These are phyloP conservation scores for Tetrastigma voinierianum DNA, from an alignment of 164 flowering plant genomes.

Conservation along the genomic window DNA sequence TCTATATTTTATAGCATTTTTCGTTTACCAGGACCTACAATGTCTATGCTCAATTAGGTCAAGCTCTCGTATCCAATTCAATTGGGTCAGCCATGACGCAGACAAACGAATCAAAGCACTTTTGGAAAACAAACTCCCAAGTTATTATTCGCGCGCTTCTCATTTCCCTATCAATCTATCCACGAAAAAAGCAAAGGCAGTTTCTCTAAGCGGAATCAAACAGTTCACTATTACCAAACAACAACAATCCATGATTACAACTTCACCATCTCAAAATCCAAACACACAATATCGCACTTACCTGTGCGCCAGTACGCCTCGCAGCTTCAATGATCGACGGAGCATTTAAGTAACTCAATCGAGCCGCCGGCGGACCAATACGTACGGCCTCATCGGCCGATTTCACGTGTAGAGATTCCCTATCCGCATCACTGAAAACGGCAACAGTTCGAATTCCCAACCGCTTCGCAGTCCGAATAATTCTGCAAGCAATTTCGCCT, in stretches of 20 bases:
- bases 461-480: slow-evolving; percentile 78
- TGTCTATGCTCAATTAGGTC: too few species aligned
- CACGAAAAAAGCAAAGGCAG: too few species aligned
- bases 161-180: too few species aligned
- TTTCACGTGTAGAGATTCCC: slow-evolving; percentile 72
- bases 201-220: too few species aligned
- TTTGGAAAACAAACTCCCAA: not conserved
- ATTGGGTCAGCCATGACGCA: too few species aligned
- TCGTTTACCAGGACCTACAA: too few species aligned
- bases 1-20: too few species aligned
- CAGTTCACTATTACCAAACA: too few species aligned
- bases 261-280: not conserved
- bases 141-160: not conserved
- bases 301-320: slow-evolving; percentile 83
- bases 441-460: slow-evolving; percentile 89
- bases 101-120: too few species aligned
- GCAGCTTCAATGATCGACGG: slow-evolving; percentile 77
- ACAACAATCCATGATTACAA: too few species aligned
- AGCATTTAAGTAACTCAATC: slow-evolving; percentile 70
- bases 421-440: slow-evolving; percentile 91
- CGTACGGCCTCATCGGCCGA: slow-evolving; percentile 86
- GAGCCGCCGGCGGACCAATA: slow-evolving; percentile 89
- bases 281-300: slow-evolving; percentile 9
- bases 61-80: too few species aligned
- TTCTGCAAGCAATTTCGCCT: slow-evolving; percentile 93